Evolutionary conservation across 257 asterid species (phyloP).

Genomic region (Ilex aquifolium): DNA sequence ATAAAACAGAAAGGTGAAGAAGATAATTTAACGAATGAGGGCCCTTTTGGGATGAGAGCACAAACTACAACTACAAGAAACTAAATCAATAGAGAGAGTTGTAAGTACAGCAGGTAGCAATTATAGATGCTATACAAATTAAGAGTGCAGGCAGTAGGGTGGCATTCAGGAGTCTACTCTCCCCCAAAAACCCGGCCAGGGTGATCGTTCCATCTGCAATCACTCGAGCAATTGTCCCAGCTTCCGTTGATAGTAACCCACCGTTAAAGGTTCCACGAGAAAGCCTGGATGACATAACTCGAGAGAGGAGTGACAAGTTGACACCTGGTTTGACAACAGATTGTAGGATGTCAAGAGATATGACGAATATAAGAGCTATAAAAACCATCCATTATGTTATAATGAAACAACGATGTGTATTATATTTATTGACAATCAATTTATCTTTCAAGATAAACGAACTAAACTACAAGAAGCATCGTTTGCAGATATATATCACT

Average conservation of each 20-base stretch:
- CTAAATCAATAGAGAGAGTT: slow-evolving; percentile 56
- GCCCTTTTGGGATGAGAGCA: neutral
- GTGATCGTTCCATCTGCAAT: slow-evolving; percentile 90
- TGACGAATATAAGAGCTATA: neutral
- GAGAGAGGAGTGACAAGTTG: slow-evolving; percentile 79
- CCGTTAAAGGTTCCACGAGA: slow-evolving; percentile 94
- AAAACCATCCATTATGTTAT: neutral
- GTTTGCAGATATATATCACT: no score
- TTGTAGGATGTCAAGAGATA: neutral
- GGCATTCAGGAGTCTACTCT: slow-evolving; percentile 56
- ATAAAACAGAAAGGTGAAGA: neutral
- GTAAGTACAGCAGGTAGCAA: slow-evolving; percentile 85
- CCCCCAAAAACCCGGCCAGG: slow-evolving; percentile 69
- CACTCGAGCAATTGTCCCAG: slow-evolving; percentile 89
- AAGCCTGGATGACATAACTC: slow-evolving; percentile 95
- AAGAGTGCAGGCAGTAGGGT: slow-evolving; percentile 80
- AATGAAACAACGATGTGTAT: no score
- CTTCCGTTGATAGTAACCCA: slow-evolving; percentile 86
- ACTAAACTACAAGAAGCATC: no score
- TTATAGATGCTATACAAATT: slow-evolving; percentile 64
- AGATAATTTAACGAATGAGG: neutral
- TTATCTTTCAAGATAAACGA: no score
- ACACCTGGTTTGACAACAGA: slow-evolving; percentile 42
- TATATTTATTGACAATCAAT: no score
- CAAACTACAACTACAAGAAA: neutral